Evolutionary conservation across 345 rosid species (phyloP).

Genomic region (Carallia pectinifolia): DNA sequence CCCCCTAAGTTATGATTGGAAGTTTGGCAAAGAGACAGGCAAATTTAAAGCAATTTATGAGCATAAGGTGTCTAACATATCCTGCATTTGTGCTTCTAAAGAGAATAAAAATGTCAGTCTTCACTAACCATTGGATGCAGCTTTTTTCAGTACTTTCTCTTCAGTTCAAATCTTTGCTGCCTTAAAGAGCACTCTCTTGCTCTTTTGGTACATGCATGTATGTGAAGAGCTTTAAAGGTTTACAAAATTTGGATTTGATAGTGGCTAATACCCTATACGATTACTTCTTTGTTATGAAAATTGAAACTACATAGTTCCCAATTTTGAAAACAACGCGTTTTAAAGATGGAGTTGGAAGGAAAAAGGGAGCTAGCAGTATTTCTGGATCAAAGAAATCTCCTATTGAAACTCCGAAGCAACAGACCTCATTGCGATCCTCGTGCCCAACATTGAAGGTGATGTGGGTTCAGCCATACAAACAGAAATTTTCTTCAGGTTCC

Average conservation of each 20-base stretch:
- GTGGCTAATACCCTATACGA: background rate
- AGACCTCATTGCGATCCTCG: conserved; percentile 20
- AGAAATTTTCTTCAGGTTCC: too few relatives aligned
- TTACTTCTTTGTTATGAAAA: background rate
- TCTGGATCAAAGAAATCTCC: conserved; percentile 20
- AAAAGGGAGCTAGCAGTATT: conserved; percentile 17
- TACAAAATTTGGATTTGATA: background rate
- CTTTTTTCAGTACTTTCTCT: background rate
- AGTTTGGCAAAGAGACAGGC: too few relatives aligned
- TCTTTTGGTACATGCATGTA: background rate
- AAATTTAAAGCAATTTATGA: too few relatives aligned
- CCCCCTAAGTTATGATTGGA: too few relatives aligned
- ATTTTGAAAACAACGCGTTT: conserved; percentile 5
- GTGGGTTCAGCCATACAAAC: background rate
- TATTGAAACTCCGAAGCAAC: conserved; percentile 21
- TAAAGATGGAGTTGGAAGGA: conserved; percentile 13
- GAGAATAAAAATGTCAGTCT: too few relatives aligned
- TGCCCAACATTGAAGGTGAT: conserved; percentile 36
- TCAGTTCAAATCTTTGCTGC: background rate
- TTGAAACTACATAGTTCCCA: background rate
- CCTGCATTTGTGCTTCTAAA: too few relatives aligned
- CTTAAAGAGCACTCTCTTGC: background rate
- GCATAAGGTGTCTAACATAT: too few relatives aligned
- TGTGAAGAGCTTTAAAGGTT: background rate
- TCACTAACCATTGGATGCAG: background rate